These are phyloP conservation scores for Aureobasidium lini DNA, from an alignment of 2,329 filamentous ascomycete genomes.

Conservation along the genomic window DNA sequence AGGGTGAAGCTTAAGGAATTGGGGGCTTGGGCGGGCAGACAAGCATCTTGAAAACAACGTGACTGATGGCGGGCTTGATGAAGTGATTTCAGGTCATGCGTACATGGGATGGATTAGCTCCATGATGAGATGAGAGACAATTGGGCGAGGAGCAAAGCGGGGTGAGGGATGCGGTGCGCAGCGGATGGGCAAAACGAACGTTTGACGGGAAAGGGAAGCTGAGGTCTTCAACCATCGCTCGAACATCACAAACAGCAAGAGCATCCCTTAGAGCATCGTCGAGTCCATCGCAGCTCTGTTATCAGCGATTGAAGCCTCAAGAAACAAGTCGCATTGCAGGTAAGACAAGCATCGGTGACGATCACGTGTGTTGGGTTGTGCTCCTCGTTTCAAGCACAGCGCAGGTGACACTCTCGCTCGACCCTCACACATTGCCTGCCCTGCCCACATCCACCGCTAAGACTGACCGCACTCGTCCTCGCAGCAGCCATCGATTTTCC, in stretches of 20 bases:
- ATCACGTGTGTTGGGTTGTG: conserved; percentile 6
- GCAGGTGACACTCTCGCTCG: conserved; percentile 7
- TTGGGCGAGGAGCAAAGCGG: conserved; percentile 7
- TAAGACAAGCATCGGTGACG: not conserved
- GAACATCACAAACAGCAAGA: not conserved
- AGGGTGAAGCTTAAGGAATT: not conserved
- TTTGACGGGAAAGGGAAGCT: not conserved
- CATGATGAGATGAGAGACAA: conserved; percentile 11
- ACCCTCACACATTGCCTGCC: conserved; percentile 2
- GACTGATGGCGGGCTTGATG: not conserved
- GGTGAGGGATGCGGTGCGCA: conserved; percentile 11
- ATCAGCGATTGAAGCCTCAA: not conserved
- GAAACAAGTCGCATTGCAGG: not conserved
- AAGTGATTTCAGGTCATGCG: not conserved
- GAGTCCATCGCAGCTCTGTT: not conserved
- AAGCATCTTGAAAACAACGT: not conserved
- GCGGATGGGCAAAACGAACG: conserved; percentile 11
- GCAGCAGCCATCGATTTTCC: not conserved
- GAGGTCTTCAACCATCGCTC: conserved; percentile 2
- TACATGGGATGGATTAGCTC: conserved; percentile 6
- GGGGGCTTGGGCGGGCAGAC: not conserved
- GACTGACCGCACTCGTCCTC: not conserved
- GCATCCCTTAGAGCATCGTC: not conserved
- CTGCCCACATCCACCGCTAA: not conserved
- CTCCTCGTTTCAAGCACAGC: conserved; percentile 1